Conservation (phyloP, 2,329 filamentous ascomycete species). For the Phyllosticta citriasiana region DNA sequence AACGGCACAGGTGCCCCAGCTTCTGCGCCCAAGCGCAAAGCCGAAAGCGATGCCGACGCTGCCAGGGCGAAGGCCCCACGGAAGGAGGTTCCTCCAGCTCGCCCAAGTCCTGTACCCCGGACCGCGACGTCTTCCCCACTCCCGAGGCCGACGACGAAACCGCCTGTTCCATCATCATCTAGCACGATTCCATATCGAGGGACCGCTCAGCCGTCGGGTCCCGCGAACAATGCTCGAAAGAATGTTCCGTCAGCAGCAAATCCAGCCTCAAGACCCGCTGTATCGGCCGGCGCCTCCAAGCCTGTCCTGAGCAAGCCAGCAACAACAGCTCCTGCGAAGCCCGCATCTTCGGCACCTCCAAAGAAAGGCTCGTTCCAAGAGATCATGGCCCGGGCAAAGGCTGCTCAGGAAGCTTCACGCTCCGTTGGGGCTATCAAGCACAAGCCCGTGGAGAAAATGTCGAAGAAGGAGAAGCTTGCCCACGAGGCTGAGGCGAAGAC, state of each 20-base stretch:
- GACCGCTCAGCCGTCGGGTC: slow-evolving; percentile 22
- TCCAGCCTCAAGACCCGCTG: slow-evolving; percentile 12
- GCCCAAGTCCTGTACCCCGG: slow-evolving; percentile 10
- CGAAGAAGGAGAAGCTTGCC: slow-evolving; percentile 45
- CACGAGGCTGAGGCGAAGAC: slow-evolving; percentile 36
- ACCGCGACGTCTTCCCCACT: slow-evolving; percentile 8
- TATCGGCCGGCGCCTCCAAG: slow-evolving; percentile 11
- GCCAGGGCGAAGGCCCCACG: slow-evolving; percentile 24
- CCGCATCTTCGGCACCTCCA: slow-evolving; percentile 34
- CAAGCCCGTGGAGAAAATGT: slow-evolving; percentile 58
- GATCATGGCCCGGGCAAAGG: slow-evolving; percentile 62
- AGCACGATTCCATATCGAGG: slow-evolving; percentile 27
- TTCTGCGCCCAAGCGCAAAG: slow-evolving; percentile 30
- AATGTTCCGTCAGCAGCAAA: slow-evolving; percentile 16
- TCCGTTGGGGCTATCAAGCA: slow-evolving; percentile 63
- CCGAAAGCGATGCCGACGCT: slow-evolving; percentile 24
- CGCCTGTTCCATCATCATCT: background rate
- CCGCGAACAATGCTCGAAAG: slow-evolving; percentile 19
- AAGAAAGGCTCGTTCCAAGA: slow-evolving; percentile 69
- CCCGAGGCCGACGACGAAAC: background rate
- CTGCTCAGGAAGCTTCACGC: slow-evolving; percentile 37
- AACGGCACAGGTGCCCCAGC: slow-evolving; percentile 14
- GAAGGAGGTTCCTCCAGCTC: slow-evolving; percentile 18
- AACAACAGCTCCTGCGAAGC: slow-evolving; percentile 3
- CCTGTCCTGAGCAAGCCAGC: slow-evolving; percentile 12